Percentiles rank a stretch among this genome's conserved stretches.
Evolutionary conservation across 495 filamentous ascomycete genomes (phyloP).

Genomic region (Hypoxylon fragiforme): DNA sequence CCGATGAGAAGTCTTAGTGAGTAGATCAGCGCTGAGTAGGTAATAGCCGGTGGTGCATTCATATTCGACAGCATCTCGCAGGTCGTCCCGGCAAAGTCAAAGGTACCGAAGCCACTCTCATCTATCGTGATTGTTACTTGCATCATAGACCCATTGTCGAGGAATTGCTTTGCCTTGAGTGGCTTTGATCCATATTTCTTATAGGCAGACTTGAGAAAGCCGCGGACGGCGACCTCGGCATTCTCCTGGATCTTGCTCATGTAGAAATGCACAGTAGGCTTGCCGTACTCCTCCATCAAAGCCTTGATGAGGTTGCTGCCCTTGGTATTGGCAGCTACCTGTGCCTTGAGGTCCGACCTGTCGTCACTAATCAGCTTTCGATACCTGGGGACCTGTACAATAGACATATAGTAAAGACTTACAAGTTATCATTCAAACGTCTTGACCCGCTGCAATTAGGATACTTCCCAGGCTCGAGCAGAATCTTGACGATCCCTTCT

Average conservation of each 20-base stretch:
- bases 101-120: constrained; percentile 21
- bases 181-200: constrained; percentile 69
- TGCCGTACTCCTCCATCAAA: constrained; percentile 85
- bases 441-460: constrained; percentile 85
- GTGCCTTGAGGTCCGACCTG: constrained; percentile 91
- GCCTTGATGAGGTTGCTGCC: constrained; percentile 84
- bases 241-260: constrained; percentile 39
- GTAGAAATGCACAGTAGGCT: constrained; percentile 89
- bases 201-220: constrained; percentile 66
- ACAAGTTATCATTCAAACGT: constrained; percentile 68
- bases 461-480: constrained; percentile 79
- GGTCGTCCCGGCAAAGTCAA: constrained; percentile 73
- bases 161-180: constrained; percentile 69
- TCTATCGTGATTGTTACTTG: constrained; percentile 25
- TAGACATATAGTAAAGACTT: background rate
- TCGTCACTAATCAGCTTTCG: too few relatives aligned
- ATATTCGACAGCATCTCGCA: constrained; percentile 93
- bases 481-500: constrained; percentile 74
- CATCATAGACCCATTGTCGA: constrained; percentile 71
- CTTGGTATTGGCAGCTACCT: constrained; percentile 91
- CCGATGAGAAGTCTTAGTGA: constrained; percentile 88
- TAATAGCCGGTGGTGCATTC: constrained; percentile 93
- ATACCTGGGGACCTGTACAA: too few relatives aligned
- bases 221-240: constrained; percentile 68
- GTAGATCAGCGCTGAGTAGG: constrained; percentile 95